Evolutionary conservation across 176 grass and related monocot species (phyloP), one percentile per base, ranked within the genome.

Genomic region (Oryza brachyantha): DNA sequence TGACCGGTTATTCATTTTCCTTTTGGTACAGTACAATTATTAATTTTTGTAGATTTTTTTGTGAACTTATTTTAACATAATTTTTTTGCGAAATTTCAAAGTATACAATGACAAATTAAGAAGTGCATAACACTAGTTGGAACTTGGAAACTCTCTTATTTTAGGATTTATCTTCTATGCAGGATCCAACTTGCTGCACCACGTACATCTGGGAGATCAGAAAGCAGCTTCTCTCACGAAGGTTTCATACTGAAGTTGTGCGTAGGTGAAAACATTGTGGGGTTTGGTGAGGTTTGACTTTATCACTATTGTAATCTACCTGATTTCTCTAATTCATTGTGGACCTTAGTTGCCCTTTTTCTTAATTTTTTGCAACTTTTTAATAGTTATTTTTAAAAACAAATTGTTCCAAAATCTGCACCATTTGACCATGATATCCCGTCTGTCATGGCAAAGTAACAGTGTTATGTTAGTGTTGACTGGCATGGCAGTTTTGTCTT

Each of bases 271-370:
- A 78, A 40, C 43, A 88, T 64, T 84, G 67, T 79, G 28, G 94
- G 94, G 81, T 84, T 97, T 38, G 91, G 94, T 55, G 94, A 97
- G 94, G 94, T 97, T 84, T 80, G 81, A 92, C 46, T 89, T 89
- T 63, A 84, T 78, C 29, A 80, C 76, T 62, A 40, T 10, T 70
- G 21, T 19, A 32, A 32, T 16, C 46, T 68, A 8, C 75, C 39
- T 37, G 27, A 25, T 61, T 60, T 67, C 8, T 61, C 42, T 66
- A 36, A 25, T 38, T 79, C 52, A 26, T 79, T 13, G 9, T 38
- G 43, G 36, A 9, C 29, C 29, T 63, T 46, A n/a, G n/a, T n/a
- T n/a, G n/a, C n/a, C n/a, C n/a, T n/a, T n/a, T n/a, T n/a, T n/a
- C n/a, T n/a, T n/a, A n/a, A n/a, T n/a, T n/a, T n/a, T n/a, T n/a